Percentiles rank a stretch among this genome's conserved stretches.
These are phyloP conservation scores for Ophiorrhiza pumila DNA, from an alignment of 257 asterid genomes.

Conservation along the genomic window DNA sequence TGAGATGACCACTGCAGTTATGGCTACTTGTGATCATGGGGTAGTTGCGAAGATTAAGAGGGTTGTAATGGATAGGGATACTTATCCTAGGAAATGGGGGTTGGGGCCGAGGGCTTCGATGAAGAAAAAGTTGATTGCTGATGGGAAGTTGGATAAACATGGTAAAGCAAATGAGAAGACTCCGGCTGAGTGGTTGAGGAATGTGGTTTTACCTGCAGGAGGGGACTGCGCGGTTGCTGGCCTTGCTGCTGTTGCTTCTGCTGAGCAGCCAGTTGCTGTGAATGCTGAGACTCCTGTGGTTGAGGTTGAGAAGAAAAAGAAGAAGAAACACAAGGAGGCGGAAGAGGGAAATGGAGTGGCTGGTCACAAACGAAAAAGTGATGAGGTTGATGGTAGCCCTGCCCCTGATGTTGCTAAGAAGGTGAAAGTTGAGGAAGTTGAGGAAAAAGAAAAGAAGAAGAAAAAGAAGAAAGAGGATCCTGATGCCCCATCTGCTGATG, in stretches of 20 bases:
- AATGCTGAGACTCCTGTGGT: slow-evolving; percentile 35
- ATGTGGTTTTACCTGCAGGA: slow-evolving; percentile 74
- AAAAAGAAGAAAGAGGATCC: slow-evolving; percentile 36
- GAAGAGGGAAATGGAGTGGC: slow-evolving; percentile 42
- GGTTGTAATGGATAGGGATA: slow-evolving; percentile 98
- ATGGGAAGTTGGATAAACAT: slow-evolving; percentile 86
- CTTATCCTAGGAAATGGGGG: slow-evolving; percentile 97
- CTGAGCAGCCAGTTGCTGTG: slow-evolving; percentile 16
- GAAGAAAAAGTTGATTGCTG: slow-evolving; percentile 86
- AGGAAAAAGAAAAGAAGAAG: slow-evolving; percentile 27
- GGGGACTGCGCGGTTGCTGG: slow-evolving; percentile 69
- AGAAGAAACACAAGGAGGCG: slow-evolving; percentile 42
- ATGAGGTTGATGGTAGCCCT: slow-evolving; percentile 45
- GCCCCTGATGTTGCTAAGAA: slow-evolving; percentile 55
- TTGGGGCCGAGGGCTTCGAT: slow-evolving; percentile 89
- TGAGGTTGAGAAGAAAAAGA: slow-evolving; percentile 51
- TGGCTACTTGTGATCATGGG: slow-evolving; percentile 96
- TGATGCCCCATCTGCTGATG: slow-evolving; percentile 34
- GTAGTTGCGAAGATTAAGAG: slow-evolving; percentile 94
- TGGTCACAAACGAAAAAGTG: slow-evolving; percentile 58
- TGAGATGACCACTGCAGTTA: slow-evolving; percentile 93
- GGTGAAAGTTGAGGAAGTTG: slow-evolving; percentile 39
- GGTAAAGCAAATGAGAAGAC: slow-evolving; percentile 71
- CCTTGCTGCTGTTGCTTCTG: slow-evolving; percentile 52
- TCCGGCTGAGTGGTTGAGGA: slow-evolving; percentile 81